Evolutionary conservation across 176 grass and related monocot genomes (phyloP).

Genomic region (Secale cereale): DNA sequence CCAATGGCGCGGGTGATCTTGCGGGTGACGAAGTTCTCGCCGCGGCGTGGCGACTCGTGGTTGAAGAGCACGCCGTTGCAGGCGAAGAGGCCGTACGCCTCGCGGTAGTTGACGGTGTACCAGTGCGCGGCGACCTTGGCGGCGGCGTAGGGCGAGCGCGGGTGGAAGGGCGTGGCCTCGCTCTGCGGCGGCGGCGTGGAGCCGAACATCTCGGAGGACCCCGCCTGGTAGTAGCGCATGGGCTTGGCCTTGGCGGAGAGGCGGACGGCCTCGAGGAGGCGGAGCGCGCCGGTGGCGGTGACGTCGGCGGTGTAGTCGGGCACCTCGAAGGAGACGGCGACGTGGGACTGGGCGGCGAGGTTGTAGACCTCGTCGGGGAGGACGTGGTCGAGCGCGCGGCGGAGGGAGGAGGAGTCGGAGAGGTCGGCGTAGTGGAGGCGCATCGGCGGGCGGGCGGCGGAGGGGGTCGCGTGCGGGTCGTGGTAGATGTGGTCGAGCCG

Average conservation of each 20-base stretch:
- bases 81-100: slow-evolving; percentile 86
- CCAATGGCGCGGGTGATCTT: slow-evolving; percentile 97
- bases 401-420: slow-evolving; percentile 90
- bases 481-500: slow-evolving; percentile 90
- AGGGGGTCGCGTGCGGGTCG: slow-evolving; percentile 75
- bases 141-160: slow-evolving; percentile 80
- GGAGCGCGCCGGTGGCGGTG: slow-evolving; percentile 77
- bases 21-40: slow-evolving; percentile 98
- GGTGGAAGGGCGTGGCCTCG: slow-evolving; percentile 79
- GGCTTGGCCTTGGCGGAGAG: slow-evolving; percentile 38
- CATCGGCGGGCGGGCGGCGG: slow-evolving; percentile 57
- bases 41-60: slow-evolving; percentile 92
- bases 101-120: slow-evolving; percentile 99
- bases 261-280: slow-evolving; percentile 95
- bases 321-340: slow-evolving; percentile 93
- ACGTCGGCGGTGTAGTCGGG: slow-evolving; percentile 97
- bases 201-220: slow-evolving; percentile 97
- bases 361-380: slow-evolving; percentile 99
- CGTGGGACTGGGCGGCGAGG: slow-evolving; percentile 92
- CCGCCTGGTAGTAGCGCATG: slow-evolving; percentile 93
- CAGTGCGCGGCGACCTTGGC: slow-evolving; percentile 98
- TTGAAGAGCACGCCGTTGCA: slow-evolving; percentile 99
- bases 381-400: slow-evolving; percentile 76
- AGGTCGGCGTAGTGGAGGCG: slow-evolving; percentile 98
- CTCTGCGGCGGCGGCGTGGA: slow-evolving; percentile 92